Evolutionary conservation across 2,329 filamentous ascomycete species (phyloP), one percentile per base, ranked within the genome.

Genomic region (Penicillium sp.): DNA sequence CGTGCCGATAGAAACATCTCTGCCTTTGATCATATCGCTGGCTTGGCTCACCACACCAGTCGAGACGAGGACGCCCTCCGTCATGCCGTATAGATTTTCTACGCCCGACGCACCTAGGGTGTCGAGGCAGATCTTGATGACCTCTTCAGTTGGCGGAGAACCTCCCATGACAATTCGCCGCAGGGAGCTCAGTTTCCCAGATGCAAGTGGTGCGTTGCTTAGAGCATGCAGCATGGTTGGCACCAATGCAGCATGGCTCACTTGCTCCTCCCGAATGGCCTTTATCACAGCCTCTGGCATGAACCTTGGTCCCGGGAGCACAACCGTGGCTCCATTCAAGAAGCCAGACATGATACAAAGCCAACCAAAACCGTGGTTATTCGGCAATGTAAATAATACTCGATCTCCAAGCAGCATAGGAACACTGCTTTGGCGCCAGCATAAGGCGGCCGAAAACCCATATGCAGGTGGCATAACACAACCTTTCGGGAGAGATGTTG

Each of bases 61-160:
- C n/a, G 43, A 46, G 3, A 47, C 46, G 18, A 52, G 49, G 4
- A 53, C 23, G 2, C 56, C 58, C 45, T 61, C 58, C 1, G 56
- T 61, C 58, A 61, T 61, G 2, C 58, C 58, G 23, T 59, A 61
- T 15, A 50, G 46, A 41, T 57, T 62, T 22, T 62, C 56, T 18
- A 60, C 58, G 8, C 45, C 53, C 4, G 50, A 51, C 22, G 58
- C 33, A 40, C 60, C 58, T 2, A 61, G 35, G 12, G 26, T 35
- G 6, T 55, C 41, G 4, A 60, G 45, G 27, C 58, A 55, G 20
- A 57, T 60, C 4, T 46, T 49, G 29, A 60, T 29, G 18, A 60
- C 49, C 18, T 60, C 55, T 48, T 55, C 55, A n/a, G 51, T 59
- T 29, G 53, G 55, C 20, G 55, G 35, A 50, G 55, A 40, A 8